Base-by-base conservation (phyloP, 1,139 yeast species). In the Lodderomyces elongisporus region DNA sequence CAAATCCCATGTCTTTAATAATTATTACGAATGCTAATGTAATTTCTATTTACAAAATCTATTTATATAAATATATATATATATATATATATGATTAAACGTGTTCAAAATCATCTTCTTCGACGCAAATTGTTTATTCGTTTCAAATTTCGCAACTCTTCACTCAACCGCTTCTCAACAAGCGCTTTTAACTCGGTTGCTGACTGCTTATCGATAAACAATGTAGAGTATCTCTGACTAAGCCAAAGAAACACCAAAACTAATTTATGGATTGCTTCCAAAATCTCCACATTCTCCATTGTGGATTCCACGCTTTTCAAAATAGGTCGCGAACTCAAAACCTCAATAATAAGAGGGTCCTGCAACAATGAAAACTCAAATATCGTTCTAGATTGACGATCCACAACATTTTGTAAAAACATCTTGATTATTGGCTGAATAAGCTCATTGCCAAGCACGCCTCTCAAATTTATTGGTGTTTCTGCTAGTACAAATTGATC, bases 171-270 rank as follows among this genome's bases (percentile, higher is more conserved):
- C 50, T 75, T 70, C 48, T 83, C 91, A 30, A 81, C 71, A 44
- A 80, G 55, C 17, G 73, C 62, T 51, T 83, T 82, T 46, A 85
- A 57, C 38, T 83, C 85, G 27, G 58, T 57, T 0, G 95, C 95
- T 33, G 88, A 76, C 39, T 81, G 84, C 18, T 77, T 66, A 51
- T 87, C 96, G 8, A 83, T 73, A 47, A 88, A 84, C 34, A 79
- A 68, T 25, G 81, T 77, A 0, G 96, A 95, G 66, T 84, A 89
- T 49, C 96, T 60, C 52, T 85, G 91, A 40, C 85, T 72, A 42
- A 91, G 66, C 98, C 98, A 91, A 54, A 87, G 62, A 51, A 77
- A 89, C 10, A 85, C 60, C 44, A 81, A 70, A 16, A 85, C 68
- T 31, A 77, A 61, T 44, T 77, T 74, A 59, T 91, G 95, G 42